Conservation (phyloP, 2,329 filamentous ascomycete genomes). For the Byssochlamys sp. region DNA sequence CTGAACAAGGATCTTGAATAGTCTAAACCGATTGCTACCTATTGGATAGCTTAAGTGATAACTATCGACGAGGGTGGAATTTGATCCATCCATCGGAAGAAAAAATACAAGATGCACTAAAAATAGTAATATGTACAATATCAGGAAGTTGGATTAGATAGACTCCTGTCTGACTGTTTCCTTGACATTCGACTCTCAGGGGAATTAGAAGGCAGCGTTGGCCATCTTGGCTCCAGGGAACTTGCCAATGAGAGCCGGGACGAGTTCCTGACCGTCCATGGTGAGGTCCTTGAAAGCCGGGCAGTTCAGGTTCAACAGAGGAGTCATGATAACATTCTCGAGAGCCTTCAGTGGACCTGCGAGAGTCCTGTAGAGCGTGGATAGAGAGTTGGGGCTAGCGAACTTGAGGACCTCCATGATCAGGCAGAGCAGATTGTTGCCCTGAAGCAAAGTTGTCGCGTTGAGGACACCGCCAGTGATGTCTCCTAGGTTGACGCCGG, state of each 20-base stretch:
- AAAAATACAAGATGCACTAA: neutral
- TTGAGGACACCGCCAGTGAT: conserved; percentile 35
- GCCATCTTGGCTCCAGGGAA: conserved; percentile 18
- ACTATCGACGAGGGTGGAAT: neutral
- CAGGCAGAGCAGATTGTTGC: conserved; percentile 34
- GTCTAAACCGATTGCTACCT: neutral
- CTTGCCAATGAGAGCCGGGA: conserved; percentile 18
- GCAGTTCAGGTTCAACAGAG: conserved; percentile 21
- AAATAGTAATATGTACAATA: neutral
- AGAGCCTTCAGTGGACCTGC: conserved; percentile 20
- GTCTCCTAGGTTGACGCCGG: conserved; percentile 36
- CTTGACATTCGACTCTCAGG: neutral
- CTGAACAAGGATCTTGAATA: neutral
- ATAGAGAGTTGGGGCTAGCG: conserved; percentile 23
- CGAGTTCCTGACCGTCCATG: conserved; percentile 21
- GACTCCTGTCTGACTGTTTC: neutral
- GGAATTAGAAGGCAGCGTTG: neutral
- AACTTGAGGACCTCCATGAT: conserved; percentile 25
- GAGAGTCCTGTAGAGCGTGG: conserved; percentile 19
- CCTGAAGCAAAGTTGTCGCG: conserved; percentile 25
- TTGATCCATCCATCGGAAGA: neutral
- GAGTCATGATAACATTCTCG: conserved; percentile 18
- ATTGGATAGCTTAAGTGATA: neutral
- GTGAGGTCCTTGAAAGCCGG: conserved; percentile 24
- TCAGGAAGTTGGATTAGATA: neutral